Evolutionary conservation across 106 monocot genomes (phyloP), one percentile per base, ranked within the genome.

Genomic region (Triglochin maritima): DNA sequence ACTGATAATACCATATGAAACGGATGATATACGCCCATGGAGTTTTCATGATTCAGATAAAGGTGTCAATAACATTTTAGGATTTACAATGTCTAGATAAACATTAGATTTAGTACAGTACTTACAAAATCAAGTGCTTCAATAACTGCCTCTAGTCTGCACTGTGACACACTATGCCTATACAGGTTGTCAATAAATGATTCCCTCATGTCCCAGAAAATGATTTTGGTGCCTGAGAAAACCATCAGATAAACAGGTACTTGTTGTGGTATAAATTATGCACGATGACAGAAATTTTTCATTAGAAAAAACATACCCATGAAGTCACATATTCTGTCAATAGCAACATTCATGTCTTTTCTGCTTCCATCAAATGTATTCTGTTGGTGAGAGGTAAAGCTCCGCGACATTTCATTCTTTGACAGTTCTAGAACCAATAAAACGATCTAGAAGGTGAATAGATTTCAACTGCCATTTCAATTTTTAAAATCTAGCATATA

Each of bases 131-230:
- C 95, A 79, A 95, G 74, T 52, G 69, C 55, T 75, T 95, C 95
- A 59, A 78, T 87, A 49, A 90, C 65, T 49, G 67, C 50, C 43
- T 95, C 95, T 69, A 95, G 56, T 69, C 90, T 77, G 53, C 77
- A 77, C 51, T 87, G 85, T 42, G 87, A 79, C 29, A 83, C 95
- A 81, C 75, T 87, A 65, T 81, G 78, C 69, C 69, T 90, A 78
- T 95, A 95, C 49, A 95, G 75, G 67, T 95, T 87, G 47, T 85
- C 85, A 73, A 95, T 79, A 78, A 87, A 83, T 76, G 74, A 76
- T 63, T 78, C 83, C 76, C 85, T 83, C 67, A 95, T 77, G 75
- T 95, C 95, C 95, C 95, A 95, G 67, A 95, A 95, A 59, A 95
- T 81, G 45, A 90, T 79, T 74, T 95, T 95, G 46, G 65, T 85